Percentiles rank a stretch among this genome's conserved stretches.
Evolutionary conservation across 768 basidiomycete species (phyloP).

Genomic region (Boletus reticulatus): DNA sequence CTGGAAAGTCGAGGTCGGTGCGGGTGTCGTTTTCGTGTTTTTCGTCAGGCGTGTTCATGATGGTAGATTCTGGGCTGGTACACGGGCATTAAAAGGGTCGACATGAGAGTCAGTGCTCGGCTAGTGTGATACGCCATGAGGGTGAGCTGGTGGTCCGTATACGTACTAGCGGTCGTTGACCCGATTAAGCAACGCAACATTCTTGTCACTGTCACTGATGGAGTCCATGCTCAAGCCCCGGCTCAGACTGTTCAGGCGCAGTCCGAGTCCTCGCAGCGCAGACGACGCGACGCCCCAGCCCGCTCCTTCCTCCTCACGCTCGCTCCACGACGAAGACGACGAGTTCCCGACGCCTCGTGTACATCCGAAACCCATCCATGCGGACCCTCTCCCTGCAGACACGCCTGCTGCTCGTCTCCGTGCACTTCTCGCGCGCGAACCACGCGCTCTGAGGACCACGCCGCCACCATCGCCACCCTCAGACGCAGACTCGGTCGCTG

Average conservation of each 20-base stretch:
- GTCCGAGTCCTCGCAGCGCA: background rate
- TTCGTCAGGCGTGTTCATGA: slow-evolving; percentile 6
- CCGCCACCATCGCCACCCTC: slow-evolving; percentile 25
- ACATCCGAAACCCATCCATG: slow-evolving; percentile 16
- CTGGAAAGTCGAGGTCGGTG: slow-evolving; percentile 10
- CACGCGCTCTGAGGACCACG: slow-evolving; percentile 34
- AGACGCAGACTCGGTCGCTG: slow-evolving; percentile 24
- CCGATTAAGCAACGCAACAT: slow-evolving; percentile 9
- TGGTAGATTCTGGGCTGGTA: no score
- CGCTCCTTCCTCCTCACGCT: background rate
- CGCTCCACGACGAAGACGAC: slow-evolving; percentile 26
- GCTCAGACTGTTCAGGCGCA: slow-evolving; percentile 12
- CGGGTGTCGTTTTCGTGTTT: background rate
- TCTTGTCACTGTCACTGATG: background rate
- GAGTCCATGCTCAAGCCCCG: slow-evolving; percentile 8
- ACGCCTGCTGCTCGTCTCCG: slow-evolving; percentile 64
- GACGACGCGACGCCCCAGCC: slow-evolving; percentile 1
- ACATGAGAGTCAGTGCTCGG: background rate
- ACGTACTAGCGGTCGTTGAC: background rate
- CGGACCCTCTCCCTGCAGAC: slow-evolving; percentile 26
- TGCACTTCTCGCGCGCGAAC: slow-evolving; percentile 54
- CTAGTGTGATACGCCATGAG: slow-evolving; percentile 1
- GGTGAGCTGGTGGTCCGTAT: no score
- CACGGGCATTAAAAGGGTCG: background rate
- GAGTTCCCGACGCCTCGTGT: slow-evolving; percentile 31